These are phyloP conservation scores for Rhynchospora tenuis DNA, from an alignment of 176 grass and related monocot genomes.

Conservation along the genomic window DNA sequence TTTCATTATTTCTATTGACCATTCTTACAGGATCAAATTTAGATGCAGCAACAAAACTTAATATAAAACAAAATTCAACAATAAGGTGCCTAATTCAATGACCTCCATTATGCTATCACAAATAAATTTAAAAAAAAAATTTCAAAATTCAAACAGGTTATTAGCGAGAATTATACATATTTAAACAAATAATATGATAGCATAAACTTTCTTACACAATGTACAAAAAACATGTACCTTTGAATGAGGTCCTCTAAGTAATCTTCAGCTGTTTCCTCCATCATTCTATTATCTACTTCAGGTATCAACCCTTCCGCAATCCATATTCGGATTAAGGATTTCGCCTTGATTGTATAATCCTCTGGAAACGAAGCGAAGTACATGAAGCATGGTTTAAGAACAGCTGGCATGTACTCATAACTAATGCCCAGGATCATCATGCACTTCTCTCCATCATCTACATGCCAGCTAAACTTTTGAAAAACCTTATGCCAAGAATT, in stretches of 20 bases:
- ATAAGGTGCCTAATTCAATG: not conserved
- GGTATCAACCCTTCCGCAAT: not conserved
- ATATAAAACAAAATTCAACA: not conserved
- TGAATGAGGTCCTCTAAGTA: not conserved
- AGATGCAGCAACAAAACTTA: not conserved
- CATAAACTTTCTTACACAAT: too few relatives aligned
- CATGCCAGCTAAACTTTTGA: not conserved
- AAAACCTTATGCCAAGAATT: not conserved
- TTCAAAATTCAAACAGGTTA: not conserved
- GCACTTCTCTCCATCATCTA: not conserved
- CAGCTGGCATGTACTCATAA: constrained; percentile 1
- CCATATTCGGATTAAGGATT: not conserved
- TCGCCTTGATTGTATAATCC: constrained; percentile 6
- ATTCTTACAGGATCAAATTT: not conserved
- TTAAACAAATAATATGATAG: too few relatives aligned
- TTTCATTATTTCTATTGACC: not conserved
- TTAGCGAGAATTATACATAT: too few relatives aligned
- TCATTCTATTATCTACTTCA: not conserved
- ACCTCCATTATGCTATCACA: not conserved
- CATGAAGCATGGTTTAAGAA: constrained; percentile 11
- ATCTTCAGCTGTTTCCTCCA: constrained; percentile 3
- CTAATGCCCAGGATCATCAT: constrained; percentile 1
- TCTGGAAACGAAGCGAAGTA: not conserved
- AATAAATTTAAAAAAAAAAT: not conserved
- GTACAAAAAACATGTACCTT: not conserved